Conservation (phyloP, 2,329 filamentous ascomycete genomes). For the Tolypocladium guangdongense region DNA sequence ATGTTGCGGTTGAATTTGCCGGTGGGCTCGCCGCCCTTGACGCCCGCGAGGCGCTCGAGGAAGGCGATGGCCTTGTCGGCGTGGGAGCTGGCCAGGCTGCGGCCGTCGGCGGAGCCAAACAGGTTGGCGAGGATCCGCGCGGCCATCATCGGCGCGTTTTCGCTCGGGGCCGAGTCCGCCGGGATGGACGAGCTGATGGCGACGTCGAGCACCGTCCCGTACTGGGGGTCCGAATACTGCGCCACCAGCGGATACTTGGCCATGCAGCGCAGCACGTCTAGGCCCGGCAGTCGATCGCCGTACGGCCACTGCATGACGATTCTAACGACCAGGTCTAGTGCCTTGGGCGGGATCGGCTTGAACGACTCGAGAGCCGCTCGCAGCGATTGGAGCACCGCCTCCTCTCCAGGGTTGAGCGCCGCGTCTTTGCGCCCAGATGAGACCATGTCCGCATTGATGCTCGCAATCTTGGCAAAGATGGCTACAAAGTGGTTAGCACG, state of each 20-base stretch:
- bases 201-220: conserved; percentile 49
- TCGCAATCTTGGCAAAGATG: conserved; percentile 65
- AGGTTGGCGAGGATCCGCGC: conserved; percentile 74
- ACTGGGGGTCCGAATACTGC: conserved; percentile 39
- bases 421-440: conserved; percentile 60
- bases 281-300: conserved; percentile 65
- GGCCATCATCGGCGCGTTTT: conserved; percentile 83
- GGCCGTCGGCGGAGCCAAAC: conserved; percentile 65
- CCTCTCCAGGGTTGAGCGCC: conserved; percentile 61
- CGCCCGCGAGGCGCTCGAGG: conserved; percentile 50
- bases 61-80: conserved; percentile 48
- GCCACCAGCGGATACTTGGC: conserved; percentile 60
- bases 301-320: conserved; percentile 73
- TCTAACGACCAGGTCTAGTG: conserved; percentile 56
- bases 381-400: conserved; percentile 50
- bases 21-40: conserved; percentile 34
- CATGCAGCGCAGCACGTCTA: conserved; percentile 81
- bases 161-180: conserved; percentile 46
- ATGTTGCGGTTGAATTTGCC: conserved; percentile 62
- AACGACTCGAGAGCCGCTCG: conserved; percentile 52
- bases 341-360: conserved; percentile 35
- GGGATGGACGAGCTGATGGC: conserved; percentile 28
- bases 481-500: conserved; percentile 29
- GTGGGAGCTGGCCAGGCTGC: conserved; percentile 49
- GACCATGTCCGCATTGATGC: conserved; percentile 64